Base-by-base conservation (phyloP, 176 grass and related monocot species). In the Ensete ventricosum region DNA sequence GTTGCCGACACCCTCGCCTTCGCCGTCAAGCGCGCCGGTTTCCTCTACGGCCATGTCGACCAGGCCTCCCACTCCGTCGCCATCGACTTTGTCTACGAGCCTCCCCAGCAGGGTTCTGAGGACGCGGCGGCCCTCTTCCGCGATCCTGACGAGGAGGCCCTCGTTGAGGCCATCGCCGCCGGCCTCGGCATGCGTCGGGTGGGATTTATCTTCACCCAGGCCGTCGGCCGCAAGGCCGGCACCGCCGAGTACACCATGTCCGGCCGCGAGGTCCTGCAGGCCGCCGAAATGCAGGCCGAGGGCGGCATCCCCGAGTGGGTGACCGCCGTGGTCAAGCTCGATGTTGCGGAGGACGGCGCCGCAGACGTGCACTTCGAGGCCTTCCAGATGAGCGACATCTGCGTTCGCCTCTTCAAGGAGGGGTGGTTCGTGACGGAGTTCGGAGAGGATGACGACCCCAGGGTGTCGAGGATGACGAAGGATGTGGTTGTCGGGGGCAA, bases 301-400 rank as follows among this genome's bases (percentile, higher is more conserved):
- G 95, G 86, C 0, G 84, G 64, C 53, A 80, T 87, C 34, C 77
- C 71, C n/a, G 88, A 99, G 84, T 99, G 95, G 95, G 84, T 94
- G 21, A 99, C 90, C 0, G 95, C 84, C 43, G 68, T 99, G 48
- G 95, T 99, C n/a, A 99, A 99, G 85, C 85, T 94, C 13, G 84
- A 99, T 81, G 86, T 94, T 1, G 86, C 79, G 17, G 90, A 85
- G 0, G 90, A 97, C 7, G 93, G 85, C 43, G 79, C 87, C 12
- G 81, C 76, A 0, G 90, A 99, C 9, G 95, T 99, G 73, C 95
- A 99, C 73, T 91, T 99, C 8, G 95, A 94, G 83, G 95, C 95
- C 4, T 99, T 99, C 83, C 95, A 94, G 86, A 91, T 99, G 90
- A 99, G 95, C 25, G 95, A 99, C 71, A 85, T 78, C 57, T 99